Evolutionary conservation across 2,329 filamentous ascomycete species (phyloP), one percentile per base, ranked within the genome.

Genomic region (Arachnomyces sp.): DNA sequence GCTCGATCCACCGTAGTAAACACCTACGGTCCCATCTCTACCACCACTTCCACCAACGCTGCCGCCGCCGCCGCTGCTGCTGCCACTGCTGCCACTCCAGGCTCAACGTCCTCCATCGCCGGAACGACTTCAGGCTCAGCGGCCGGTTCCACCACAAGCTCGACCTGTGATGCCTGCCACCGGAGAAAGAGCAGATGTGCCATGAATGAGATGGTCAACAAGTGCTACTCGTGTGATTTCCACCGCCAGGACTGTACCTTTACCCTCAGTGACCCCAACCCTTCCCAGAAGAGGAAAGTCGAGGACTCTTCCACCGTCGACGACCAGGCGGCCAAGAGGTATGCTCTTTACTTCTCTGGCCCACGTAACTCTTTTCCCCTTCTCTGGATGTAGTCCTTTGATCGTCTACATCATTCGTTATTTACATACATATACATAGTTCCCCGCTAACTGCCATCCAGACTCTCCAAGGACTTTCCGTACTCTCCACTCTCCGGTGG

Each of bases 211-310:
- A 55, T 58, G 47, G 57, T 63, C 44, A 63, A 65, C 42, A 66
- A 65, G 44, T 66, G 63, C 46, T 66, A 65, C 41, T 66, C 63
- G 33, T 67, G 64, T 43, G 62, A 67, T 38, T 67, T 66, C 30
- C 63, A 66, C 45, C 61, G 62, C 31, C 64, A 67, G 51, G 63
- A 67, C 18, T 67, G 63, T 47, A 67, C 63, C 6, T 67, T 66
- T 42, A 60, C 52, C 17, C 50, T 64, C 6, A 50, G 54, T 25
- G 50, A 39, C 16, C 50, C 48, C 21, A 50, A 39, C 17, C 50
- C 48, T 6, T 48, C 58, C 12, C 65, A 63, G 48, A 67, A 67
- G 47, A 55, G 64, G 35, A 67, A 66, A 47, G 48, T 66, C 29
- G 60, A 62, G 29, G 59, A 63, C 3, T 38, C 48, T 8, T 40